These are phyloP conservation scores for Penicillium italicum DNA, from an alignment of 2,329 filamentous ascomycete genomes.

Conservation along the genomic window DNA sequence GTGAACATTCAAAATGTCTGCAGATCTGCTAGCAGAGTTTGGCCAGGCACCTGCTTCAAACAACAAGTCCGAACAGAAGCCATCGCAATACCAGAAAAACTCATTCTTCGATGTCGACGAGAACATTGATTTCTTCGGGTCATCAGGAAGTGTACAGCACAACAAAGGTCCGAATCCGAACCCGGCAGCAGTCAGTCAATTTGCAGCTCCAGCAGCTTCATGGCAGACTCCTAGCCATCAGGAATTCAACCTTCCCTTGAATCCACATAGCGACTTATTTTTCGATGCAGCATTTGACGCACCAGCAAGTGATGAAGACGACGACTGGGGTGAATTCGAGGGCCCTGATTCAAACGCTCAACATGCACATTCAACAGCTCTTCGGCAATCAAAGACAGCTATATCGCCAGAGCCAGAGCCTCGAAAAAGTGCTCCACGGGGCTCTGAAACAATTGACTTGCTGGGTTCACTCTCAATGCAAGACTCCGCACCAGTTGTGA, in stretches of 20 bases:
- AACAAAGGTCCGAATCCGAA: neutral
- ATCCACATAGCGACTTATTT: constrained; percentile 50
- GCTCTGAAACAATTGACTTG: constrained; percentile 21
- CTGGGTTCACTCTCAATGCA: constrained; percentile 31
- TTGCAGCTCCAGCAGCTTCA: constrained; percentile 1
- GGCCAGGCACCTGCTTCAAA: constrained; percentile 26
- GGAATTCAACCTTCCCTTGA: constrained; percentile 18
- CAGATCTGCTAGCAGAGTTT: constrained; percentile 54
- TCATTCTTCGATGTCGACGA: constrained; percentile 26
- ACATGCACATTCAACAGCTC: neutral
- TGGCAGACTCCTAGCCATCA: constrained; percentile 9
- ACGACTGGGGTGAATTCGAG: constrained; percentile 49
- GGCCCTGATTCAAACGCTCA: constrained; percentile 26
- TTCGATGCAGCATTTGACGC: constrained; percentile 56
- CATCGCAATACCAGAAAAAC: constrained; percentile 9
- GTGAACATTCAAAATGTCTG: constrained; percentile 44
- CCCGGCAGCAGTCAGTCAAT: neutral
- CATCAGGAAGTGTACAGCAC: neutral
- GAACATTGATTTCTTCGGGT: constrained; percentile 15
- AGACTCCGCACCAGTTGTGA: constrained; percentile 16
- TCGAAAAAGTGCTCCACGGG: neutral
- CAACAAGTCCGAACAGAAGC: constrained; percentile 11
- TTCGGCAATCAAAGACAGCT: neutral
- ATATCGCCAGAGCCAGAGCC: neutral
- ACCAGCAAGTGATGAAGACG: constrained; percentile 30